These are phyloP conservation scores for Fragilaria radians DNA, from an alignment of 108 stramenopile genomes.

Conservation along the genomic window DNA sequence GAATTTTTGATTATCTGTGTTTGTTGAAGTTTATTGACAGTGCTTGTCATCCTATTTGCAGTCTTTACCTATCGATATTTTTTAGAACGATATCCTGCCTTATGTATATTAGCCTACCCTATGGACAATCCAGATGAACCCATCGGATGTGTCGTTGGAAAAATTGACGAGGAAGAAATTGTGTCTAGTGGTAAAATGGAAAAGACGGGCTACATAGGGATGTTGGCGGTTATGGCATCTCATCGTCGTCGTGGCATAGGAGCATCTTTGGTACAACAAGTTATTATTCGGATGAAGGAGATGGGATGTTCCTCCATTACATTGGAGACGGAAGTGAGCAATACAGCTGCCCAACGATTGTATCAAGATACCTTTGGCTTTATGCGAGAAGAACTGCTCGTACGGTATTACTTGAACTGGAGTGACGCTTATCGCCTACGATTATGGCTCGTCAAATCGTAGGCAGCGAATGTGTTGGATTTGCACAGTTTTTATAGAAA, in stretches of 20 bases:
- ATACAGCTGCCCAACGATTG: slow-evolving; percentile 58
- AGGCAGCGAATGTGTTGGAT: too few species aligned
- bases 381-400: slow-evolving; percentile 74
- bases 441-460: slow-evolving; percentile 48
- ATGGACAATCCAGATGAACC: slow-evolving; percentile 29
- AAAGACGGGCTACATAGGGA: slow-evolving; percentile 65
- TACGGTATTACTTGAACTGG: slow-evolving; percentile 83
- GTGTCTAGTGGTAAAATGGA: slow-evolving; percentile 1
- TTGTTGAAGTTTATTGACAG: background rate
- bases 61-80: slow-evolving; percentile 89
- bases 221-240: slow-evolving; percentile 66
- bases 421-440: slow-evolving; percentile 82
- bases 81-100: slow-evolving; percentile 69
- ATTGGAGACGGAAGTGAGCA: slow-evolving; percentile 77
- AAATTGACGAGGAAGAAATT: slow-evolving; percentile 60
- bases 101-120: slow-evolving; percentile 76
- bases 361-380: slow-evolving; percentile 83
- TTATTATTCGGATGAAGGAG: slow-evolving; percentile 55
- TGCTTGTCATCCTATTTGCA: slow-evolving; percentile 4
- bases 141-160: slow-evolving; percentile 86
- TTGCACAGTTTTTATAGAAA: too few species aligned
- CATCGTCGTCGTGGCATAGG: slow-evolving; percentile 81
- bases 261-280: slow-evolving; percentile 53
- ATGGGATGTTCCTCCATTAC: slow-evolving; percentile 53
- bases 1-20: background rate